Base-by-base conservation (phyloP, 768 basidiomycete genomes). In the Amanita polypyramis region DNA sequence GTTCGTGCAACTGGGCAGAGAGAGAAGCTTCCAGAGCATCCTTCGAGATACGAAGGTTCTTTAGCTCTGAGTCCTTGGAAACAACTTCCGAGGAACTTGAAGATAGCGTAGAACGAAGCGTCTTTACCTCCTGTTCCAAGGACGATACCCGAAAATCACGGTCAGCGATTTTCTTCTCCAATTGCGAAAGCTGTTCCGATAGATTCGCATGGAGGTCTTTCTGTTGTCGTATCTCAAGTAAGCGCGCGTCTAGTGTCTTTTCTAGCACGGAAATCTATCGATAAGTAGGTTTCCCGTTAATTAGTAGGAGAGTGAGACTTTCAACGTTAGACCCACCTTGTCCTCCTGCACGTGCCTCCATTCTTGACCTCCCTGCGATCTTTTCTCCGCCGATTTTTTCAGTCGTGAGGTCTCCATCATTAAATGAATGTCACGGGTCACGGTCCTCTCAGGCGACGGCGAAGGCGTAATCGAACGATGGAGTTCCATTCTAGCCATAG, bases 131-230 rank as follows among this genome's bases (percentile, higher is more conserved):
- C 47, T 51, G 27, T 20, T 59, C 56, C 29, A 65, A 51, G 12
- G 21, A 46, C 38, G 54, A 56, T 27, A 65, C 51, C 50, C 55
- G 61, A 27, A 49, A 37, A 52, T 56, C 57, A 50, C 61, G 61
- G 45, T 58, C 58, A 11, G 54, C 51, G 40, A 66, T 38, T 14
- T 62, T 51, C 5, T 41, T 30, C 25, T 59, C 53, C 19, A 62
- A 40, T 19, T 54, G 49, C 5, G 52, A 47, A 33, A 59, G 49
- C 45, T 54, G 53, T n/a, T 30, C 39, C 12, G 35, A 42, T 42
- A 49, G 17, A 10, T 49, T 32, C 39, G 30, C 29, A 21, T 34
- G 21, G 12, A 23, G 9, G 9, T 51, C 49, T 33, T 59, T 54
- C 37, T 59, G 54, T 21, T 52, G 46, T 12, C 50, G 38, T 12